Base-by-base conservation (phyloP, 2,329 filamentous ascomycete genomes). In the Grosmannia penicillata region DNA sequence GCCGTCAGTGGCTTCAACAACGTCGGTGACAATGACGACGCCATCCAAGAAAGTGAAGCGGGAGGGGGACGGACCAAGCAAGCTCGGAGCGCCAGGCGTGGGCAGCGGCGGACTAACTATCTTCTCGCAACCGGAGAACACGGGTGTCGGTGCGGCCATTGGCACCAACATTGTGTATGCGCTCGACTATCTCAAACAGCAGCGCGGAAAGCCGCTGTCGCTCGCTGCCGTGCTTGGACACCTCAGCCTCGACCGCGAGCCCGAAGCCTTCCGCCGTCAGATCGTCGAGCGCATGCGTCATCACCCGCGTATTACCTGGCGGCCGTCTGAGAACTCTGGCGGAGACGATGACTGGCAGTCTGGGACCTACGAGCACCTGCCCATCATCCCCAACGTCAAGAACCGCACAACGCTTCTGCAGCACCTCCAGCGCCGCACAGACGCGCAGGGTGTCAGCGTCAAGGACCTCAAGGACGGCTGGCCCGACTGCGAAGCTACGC, bases 391-490 rank as follows among this genome's bases (percentile, higher is more conserved):
- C 4, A 78, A 82, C 44, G 89, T 98, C 43, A 78, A 75, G 49
- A 78, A 75, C 51, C 75, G 78, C 42, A 77, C 80, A 28, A 76
- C 86, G 49, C 72, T 98, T 39, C 74, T 93, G 39, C 73, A 72
- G 39, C 81, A 84, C 53, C 72, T 98, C 24, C 86, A 94, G 59
- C 68, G 70, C 38, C 86, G 87, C 59, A 75, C 74, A 37, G 86
- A 86, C 42, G 82, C 84, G 2, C 76, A 80, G 47, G 85, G 84
- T 11, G 73, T 96, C 39, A 70, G 70, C 27, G 84, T 96, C 45
- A 86, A 85, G 56, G 86, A 95, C 51, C 71, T 98, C 44, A 93
- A 94, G 60, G 91, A 98, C 55, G 91, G 91, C 45, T 98, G 91
- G 91, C 77, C 80, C 19, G 78, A 80, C 50, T 93, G 85, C 52